Conservation (phyloP, 768 basidiomycete genomes). For the Calvatia gigantea region DNA sequence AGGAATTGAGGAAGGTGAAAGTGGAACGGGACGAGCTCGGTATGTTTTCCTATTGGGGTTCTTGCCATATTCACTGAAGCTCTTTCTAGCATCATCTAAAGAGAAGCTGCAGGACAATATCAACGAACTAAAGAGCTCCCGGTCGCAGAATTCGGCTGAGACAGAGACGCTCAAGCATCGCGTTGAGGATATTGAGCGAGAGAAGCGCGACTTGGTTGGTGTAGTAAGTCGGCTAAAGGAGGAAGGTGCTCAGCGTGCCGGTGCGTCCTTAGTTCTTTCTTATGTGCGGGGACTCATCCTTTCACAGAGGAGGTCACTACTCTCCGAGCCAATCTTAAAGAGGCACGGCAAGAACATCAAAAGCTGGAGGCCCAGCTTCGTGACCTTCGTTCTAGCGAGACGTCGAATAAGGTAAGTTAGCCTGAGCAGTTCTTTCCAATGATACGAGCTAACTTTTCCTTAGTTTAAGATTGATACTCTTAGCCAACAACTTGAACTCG, state of each 20-base stretch:
- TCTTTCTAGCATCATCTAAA: background rate
- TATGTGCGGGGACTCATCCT: slow-evolving; percentile 11
- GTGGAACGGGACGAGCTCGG: slow-evolving; percentile 66
- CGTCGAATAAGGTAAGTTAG: slow-evolving; percentile 63
- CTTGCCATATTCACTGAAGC: background rate
- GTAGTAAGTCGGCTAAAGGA: slow-evolving; percentile 83
- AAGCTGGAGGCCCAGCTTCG: slow-evolving; percentile 63
- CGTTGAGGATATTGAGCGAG: slow-evolving; percentile 76
- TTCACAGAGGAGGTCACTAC: slow-evolving; percentile 66
- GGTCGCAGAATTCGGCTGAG: slow-evolving; percentile 62
- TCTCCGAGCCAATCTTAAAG: slow-evolving; percentile 65
- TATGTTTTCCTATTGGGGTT: slow-evolving; percentile 27
- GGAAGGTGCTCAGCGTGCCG: slow-evolving; percentile 69
- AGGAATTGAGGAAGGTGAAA: slow-evolving; percentile 54
- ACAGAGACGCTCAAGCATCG: slow-evolving; percentile 54
- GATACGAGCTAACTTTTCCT: background rate
- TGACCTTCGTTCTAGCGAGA: slow-evolving; percentile 71
- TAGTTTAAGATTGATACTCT: slow-evolving; percentile 88
- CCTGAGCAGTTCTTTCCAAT: background rate
- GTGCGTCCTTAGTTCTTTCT: slow-evolving; percentile 37
- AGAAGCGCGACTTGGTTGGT: slow-evolving; percentile 85
- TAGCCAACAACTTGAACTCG: slow-evolving; percentile 74
- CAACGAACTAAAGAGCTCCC: slow-evolving; percentile 25
- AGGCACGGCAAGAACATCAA: slow-evolving; percentile 73
- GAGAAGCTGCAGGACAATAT: slow-evolving; percentile 4